Base-by-base conservation (phyloP, 805 yeast species). In the Maudiozyma bulderi region DNA sequence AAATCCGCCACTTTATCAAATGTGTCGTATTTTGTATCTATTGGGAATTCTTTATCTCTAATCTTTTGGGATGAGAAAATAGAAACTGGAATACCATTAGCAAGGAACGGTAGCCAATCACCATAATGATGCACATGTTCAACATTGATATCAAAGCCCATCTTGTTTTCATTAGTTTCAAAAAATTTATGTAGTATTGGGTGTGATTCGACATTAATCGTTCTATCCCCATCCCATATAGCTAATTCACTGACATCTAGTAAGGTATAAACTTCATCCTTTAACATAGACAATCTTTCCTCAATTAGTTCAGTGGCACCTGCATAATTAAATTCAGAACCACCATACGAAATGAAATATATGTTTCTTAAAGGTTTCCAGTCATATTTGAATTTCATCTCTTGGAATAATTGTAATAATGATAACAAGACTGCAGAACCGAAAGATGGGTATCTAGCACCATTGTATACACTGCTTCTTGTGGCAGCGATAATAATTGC, bases 341-440 rank as follows among this genome's bases (percentile, higher is more conserved):
- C 96, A 57, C 90, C 95, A 70, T 85, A 88, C 0, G 95, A 86
- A 0, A 80, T 79, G 67, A 90, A 89, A 59, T 83, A 82, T 11
- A 90, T 81, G 3, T 90, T 74, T 62, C 98, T 76, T 39, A 88
- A 65, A 0, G 98, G 97, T 43, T 73, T 70, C 97, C 97, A 90
- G 51, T 81, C 79, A 56, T 74, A 75, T 37, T 80, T 72, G 47
- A 78, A 72, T 50, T 77, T 81, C 64, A 89, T 69, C 30, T 78
- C 72, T 20, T 86, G 79, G 47, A 89, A 78, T 0, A 85, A 63
- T 49, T 84, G 78, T 8, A 86, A 78, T 50, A 90, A 66, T 53
- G 90, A 91, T 26, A 90, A 65, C 48, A 90, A 59, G 1, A 84
- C 70, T 0, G 83, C 80, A 1, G 93, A 81, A 0, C 95, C 95